Evolutionary conservation across 179 eudicot species (phyloP), one percentile per base, ranked within the genome.

Genomic region (Heliamphora pulchella): DNA sequence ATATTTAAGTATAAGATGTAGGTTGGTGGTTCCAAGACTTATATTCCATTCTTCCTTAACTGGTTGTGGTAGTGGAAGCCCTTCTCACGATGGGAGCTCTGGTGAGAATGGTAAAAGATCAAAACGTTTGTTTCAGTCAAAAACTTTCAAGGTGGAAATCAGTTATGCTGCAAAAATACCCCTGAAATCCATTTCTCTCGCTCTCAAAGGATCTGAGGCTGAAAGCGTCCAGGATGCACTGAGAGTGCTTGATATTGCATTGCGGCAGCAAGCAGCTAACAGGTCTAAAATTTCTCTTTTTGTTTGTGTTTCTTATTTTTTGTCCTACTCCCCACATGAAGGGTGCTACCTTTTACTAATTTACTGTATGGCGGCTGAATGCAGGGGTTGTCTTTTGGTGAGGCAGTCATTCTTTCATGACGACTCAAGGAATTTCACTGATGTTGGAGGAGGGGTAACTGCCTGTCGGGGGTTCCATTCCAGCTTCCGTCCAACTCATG

Each of bases 351-450:
- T 57, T 54, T 57, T 67, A 51, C 72, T 50, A 1, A 71, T 51
- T 77, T 78, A 81, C 57, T 62, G 48, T 79, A 64, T 72, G 74
- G 50, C 47, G 74, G 51, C 69, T 77, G 74, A 72, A 82, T 91
- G 87, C 89, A 96, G 97, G 83, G 94, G 97, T n/a, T 94, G 94
- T 86, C 93, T 96, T 80, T 70, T 90, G 86, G 91, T 94, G 55
- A 82, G 91, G 66, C 99, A 94, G 82, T 96, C 99, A 51, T 94
- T 90, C 81, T 96, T 92, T 82, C 89, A 88, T 71, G 91, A 92
- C 79, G 99, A 96, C 83, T 86, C 94, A 11, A 84, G 91, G 80
- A 88, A 87, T 81, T 85, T 84, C 70, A 80, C 86, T 76, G 96
- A 92, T 78, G 62, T 94, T 81, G 99, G 97, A 82, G 94, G 91